Evolutionary conservation across 2,329 filamentous ascomycete species (phyloP).

Genomic region (Paracamarosporium sp.): DNA sequence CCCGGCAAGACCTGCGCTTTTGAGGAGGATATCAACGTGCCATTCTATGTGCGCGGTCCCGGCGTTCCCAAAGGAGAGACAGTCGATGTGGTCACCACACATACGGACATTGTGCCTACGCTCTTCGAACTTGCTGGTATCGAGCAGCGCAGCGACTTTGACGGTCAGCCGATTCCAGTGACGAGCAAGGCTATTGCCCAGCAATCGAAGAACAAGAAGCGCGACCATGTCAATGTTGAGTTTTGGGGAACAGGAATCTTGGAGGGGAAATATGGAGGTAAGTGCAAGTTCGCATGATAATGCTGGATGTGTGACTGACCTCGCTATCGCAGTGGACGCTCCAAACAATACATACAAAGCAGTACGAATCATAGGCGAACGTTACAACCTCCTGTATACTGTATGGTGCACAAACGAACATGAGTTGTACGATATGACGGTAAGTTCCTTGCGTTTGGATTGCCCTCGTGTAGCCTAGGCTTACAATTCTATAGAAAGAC

Average conservation of each 20-base stretch:
- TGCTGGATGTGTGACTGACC: neutral
- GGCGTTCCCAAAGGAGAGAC: conserved; percentile 34
- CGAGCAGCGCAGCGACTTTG: conserved; percentile 36
- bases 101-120: conserved; percentile 50
- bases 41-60: conserved; percentile 48
- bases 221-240: conserved; percentile 50
- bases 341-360: conserved; percentile 68
- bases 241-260: conserved; percentile 46
- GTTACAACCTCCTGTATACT: conserved; percentile 69
- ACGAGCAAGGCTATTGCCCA: conserved; percentile 16
- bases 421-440: conserved; percentile 69
- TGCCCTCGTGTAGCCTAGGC: neutral
- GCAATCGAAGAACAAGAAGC: conserved; percentile 11
- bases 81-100: conserved; percentile 44
- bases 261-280: conserved; percentile 21
- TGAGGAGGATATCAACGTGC: conserved; percentile 51
- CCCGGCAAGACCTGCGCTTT: conserved; percentile 49
- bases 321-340: neutral
- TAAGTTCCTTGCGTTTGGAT: conserved; percentile 31
- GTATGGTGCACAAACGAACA: conserved; percentile 74
- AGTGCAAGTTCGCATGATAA: neutral
- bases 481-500: conserved; percentile 32
- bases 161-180: conserved; percentile 45
- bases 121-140: conserved; percentile 41
- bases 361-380: conserved; percentile 59